Conservation (phyloP, 257 asterid genomes). For the Pogostemon cablin region DNA sequence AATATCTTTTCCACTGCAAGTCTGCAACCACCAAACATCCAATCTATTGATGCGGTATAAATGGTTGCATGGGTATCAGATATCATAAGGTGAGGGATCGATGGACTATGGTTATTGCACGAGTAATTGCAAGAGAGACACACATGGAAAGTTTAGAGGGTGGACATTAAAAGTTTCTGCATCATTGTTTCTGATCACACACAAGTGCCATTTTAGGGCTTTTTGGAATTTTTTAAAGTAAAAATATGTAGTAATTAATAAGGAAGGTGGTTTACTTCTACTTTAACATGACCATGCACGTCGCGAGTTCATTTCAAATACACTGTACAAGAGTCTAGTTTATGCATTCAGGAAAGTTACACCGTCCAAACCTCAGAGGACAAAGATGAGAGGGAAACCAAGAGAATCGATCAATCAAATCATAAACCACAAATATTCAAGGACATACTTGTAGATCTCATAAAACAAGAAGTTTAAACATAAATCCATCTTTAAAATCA, state of each 20-base stretch:
- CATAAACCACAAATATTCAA: background rate
- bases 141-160: too few species aligned
- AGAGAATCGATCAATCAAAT: background rate
- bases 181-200: conserved; percentile 1
- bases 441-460: background rate
- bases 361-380: background rate
- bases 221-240: background rate
- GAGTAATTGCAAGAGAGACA: background rate
- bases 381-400: background rate
- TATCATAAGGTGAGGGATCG: too few species aligned
- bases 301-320: background rate
- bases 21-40: background rate
- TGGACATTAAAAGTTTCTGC: background rate
- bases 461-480: background rate
- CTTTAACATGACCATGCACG: background rate
- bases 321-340: background rate
- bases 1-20: background rate
- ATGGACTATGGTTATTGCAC: background rate
- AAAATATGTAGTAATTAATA: background rate
- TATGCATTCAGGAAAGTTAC: background rate
- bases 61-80: too few species aligned
- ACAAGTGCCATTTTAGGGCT: background rate
- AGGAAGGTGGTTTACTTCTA: background rate
- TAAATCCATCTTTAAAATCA: conserved; percentile 4
- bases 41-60: background rate